Evolutionary conservation across 192 early-diverging fungal genomes (phyloP).

Genomic region (Linnemannia exigua): DNA sequence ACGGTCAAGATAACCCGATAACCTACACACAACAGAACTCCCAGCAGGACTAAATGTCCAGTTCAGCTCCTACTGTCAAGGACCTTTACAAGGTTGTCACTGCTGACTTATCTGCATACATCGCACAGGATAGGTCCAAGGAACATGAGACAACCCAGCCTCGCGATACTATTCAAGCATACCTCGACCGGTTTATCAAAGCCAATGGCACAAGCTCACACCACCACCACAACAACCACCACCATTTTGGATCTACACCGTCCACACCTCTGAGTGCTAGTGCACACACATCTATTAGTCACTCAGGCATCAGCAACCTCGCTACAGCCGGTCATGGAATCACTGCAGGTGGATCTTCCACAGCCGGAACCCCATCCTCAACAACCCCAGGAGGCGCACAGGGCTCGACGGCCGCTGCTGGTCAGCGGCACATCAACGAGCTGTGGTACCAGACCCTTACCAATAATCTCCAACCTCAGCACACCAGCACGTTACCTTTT

Average conservation of each 20-base stretch:
- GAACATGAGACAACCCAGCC: conserved; percentile 5
- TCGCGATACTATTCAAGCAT: conserved; percentile 39
- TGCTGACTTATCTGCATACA: conserved; percentile 29
- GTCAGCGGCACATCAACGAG: conserved; percentile 44
- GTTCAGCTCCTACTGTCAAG: conserved; percentile 43
- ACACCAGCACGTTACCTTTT: conserved; percentile 35
- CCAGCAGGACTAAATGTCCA: conserved; percentile 38
- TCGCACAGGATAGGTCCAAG: conserved; percentile 14
- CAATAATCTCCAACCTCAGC: conserved; percentile 14
- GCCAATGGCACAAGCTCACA: conserved; percentile 11
- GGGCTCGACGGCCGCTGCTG: conserved; percentile 13
- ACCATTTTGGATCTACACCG: neutral
- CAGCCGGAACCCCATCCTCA: neutral
- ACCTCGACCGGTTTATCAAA: conserved; percentile 49
- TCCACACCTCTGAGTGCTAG: conserved; percentile 1
- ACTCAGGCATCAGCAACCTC: neutral
- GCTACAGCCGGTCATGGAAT: conserved; percentile 15
- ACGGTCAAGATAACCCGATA: neutral
- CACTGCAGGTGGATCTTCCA: neutral
- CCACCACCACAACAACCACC: neutral
- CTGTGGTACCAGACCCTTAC: conserved; percentile 43
- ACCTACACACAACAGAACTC: neutral
- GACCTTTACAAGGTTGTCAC: conserved; percentile 48
- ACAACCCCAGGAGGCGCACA: neutral
- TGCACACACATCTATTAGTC: neutral